A percentile compares a stretch with the other conserved stretches of the same genome.
Evolutionary conservation across 192 early-diverging fungal species (phyloP).

Genomic region (Entomortierella lignicola): DNA sequence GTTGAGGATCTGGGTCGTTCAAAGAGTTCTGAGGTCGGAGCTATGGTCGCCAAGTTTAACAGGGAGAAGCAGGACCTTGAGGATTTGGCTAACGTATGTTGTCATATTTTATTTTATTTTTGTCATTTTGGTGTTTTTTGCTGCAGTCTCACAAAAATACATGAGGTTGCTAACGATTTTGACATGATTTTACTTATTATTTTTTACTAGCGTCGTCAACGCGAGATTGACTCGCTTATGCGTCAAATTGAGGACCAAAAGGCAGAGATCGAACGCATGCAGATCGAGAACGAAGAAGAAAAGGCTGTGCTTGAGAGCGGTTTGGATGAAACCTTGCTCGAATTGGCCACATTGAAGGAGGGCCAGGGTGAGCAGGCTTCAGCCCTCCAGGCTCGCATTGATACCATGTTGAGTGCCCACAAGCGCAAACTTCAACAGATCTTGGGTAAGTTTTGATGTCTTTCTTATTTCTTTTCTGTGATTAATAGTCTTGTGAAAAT

Average conservation of each 20-base stretch:
- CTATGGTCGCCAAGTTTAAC: slow-evolving; percentile 84
- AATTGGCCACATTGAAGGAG: slow-evolving; percentile 66
- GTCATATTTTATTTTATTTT: slow-evolving; percentile 8
- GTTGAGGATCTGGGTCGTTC: slow-evolving; percentile 81
- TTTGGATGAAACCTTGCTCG: slow-evolving; percentile 83
- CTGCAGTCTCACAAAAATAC: no score
- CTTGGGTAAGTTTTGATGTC: slow-evolving; percentile 66
- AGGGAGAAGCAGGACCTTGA: slow-evolving; percentile 88
- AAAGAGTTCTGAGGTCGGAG: slow-evolving; percentile 87
- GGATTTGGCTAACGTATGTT: slow-evolving; percentile 59
- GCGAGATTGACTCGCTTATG: slow-evolving; percentile 52
- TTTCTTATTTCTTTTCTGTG: not conserved
- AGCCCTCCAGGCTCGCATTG: slow-evolving; percentile 68
- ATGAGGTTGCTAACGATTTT: not conserved
- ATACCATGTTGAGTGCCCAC: slow-evolving; percentile 72
- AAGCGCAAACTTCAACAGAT: slow-evolving; percentile 77
- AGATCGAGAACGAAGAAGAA: slow-evolving; percentile 87
- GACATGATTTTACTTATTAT: slow-evolving; percentile 47
- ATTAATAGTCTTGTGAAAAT: not conserved
- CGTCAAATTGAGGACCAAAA: slow-evolving; percentile 78
- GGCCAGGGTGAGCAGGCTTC: slow-evolving; percentile 29
- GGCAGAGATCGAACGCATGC: slow-evolving; percentile 75
- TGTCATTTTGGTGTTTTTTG: no score
- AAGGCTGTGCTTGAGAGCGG: slow-evolving; percentile 81
- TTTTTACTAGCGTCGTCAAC: slow-evolving; percentile 51